Evolutionary conservation across 1,284 basidiomycete genomes (phyloP), one percentile per base, ranked within the genome.

Genomic region (Puccinia coronata): DNA sequence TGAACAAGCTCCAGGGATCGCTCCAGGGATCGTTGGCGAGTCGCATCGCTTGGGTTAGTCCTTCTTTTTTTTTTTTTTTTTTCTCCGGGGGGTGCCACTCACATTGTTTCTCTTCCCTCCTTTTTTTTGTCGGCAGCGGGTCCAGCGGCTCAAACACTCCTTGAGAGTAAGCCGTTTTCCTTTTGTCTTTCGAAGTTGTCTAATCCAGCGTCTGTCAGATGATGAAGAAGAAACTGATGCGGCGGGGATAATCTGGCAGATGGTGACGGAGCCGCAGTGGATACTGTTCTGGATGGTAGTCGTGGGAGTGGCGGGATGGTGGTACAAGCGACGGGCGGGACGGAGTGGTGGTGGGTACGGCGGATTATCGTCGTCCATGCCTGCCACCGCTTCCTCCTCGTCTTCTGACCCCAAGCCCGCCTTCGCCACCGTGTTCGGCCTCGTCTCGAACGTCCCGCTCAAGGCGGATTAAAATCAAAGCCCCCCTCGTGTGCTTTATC

Each of bases 391-490:
- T 49, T 8, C 67, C 11, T 43, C 39, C 41, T 67, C 63, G 2
- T 67, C 63, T n/a, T 36, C 5, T 41, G 63, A 47, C 41, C 41
- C 63, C 8, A 31, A 16, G 69, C 43, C 69, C 28, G 47, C n/a
- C 18, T 71, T 71, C 28, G 69, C 28, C 18, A 34, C 43, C 47
- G 69, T 71, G 20, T 71, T 71, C 47, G 69, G 69, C 1, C 69
- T 71, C 28, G 53, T 51, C 28, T 71, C 69, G 34, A 71, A 71
- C 47, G 69, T 71, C 69, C 31, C 69, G 34, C 49, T 71, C 8
- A 71, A 71, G 69, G 69, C 69, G 9, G 69, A 71, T 53, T 71
- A 28, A 53, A n/a, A n/a, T n/a, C n/a, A n/a, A n/a, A n/a, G n/a
- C n/a, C n/a, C n/a, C n/a, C n/a, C n/a, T n/a, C n/a, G n/a, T n/a